phyloP scores from a whole-genome alignment of 2,329 filamentous ascomycete species.

The Beauveria rudraprayagi region DNA sequence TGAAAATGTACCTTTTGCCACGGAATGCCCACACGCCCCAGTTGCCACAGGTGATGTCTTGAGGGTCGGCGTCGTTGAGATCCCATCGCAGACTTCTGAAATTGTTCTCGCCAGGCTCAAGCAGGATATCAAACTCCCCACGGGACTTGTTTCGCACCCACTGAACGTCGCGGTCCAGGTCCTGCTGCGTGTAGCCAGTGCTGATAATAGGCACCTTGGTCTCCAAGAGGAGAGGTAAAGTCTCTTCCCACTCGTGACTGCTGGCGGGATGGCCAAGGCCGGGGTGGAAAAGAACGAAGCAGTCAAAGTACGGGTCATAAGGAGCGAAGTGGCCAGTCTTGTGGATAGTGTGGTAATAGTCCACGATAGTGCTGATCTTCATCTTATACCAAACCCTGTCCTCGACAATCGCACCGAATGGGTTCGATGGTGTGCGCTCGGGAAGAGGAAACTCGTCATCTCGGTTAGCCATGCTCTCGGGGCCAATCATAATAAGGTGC shows the following conservation, averaged over 20 bases:
- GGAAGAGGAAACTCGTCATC: constrained; percentile 90
- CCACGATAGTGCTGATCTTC: constrained; percentile 96
- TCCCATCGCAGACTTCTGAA: constrained; percentile 97
- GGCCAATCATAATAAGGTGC: constrained; percentile 89
- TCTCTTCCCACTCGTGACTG: constrained; percentile 89
- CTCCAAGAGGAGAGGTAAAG: constrained; percentile 79
- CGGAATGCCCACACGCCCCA: constrained; percentile 97
- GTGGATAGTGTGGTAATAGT: constrained; percentile 97
- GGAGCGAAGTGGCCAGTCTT: constrained; percentile 84
- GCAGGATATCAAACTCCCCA: constrained; percentile 84
- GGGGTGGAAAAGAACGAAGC: constrained; percentile 94
- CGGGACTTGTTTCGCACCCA: constrained; percentile 80
- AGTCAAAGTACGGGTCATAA: constrained; percentile 97
- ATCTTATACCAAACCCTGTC: constrained; percentile 79
- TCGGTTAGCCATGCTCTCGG: constrained; percentile 90
- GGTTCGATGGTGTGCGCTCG: constrained; percentile 73
- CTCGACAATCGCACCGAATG: constrained; percentile 89
- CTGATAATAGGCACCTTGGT: constrained; percentile 93
- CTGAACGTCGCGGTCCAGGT: constrained; percentile 86
- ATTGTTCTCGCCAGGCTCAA: constrained; percentile 87
- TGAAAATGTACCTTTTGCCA: constrained; percentile 71
- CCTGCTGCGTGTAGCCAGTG: constrained; percentile 91
- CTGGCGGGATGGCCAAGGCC: constrained; percentile 90
- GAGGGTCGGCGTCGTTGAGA: constrained; percentile 87
- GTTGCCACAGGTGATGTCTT: constrained; percentile 91